These are phyloP conservation scores for Raphanus hybrid DNA, from an alignment of 441 rosid genomes.

Conservation along the genomic window DNA sequence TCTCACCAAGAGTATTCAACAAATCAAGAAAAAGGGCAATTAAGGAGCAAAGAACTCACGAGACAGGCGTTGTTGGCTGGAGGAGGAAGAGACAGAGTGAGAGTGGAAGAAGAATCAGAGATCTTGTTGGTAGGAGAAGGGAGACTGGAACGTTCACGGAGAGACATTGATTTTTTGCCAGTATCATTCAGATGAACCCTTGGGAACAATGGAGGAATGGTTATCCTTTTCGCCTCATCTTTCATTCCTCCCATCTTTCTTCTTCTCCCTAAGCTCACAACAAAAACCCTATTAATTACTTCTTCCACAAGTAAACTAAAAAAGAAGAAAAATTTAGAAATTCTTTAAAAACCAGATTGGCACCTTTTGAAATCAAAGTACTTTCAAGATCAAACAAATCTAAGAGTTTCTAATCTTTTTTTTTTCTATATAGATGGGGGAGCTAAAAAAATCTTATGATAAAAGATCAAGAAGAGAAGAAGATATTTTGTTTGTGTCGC, in stretches of 20 bases:
- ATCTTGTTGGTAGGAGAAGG: slow-evolving; percentile 28
- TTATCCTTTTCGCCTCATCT: slow-evolving; percentile 53
- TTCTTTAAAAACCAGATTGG: slow-evolving; percentile 13
- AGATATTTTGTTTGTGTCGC: slow-evolving; percentile 35
- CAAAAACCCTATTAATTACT: background rate
- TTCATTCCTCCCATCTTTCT: slow-evolving; percentile 41
- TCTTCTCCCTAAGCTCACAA: slow-evolving; percentile 4
- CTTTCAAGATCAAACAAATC: slow-evolving; percentile 12
- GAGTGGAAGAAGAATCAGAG: slow-evolving; percentile 50
- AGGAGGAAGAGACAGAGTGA: slow-evolving; percentile 48
- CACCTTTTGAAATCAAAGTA: slow-evolving; percentile 11
- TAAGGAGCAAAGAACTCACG: slow-evolving; percentile 21
- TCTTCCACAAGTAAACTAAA: slow-evolving; percentile 26
- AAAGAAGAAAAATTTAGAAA: slow-evolving; percentile 17
- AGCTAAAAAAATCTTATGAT: slow-evolving; percentile 12
- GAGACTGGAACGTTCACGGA: slow-evolving; percentile 53
- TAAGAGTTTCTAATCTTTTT: background rate
- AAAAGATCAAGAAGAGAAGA: background rate
- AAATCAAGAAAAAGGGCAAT: slow-evolving; percentile 8
- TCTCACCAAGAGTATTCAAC: background rate
- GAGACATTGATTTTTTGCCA: slow-evolving; percentile 89
- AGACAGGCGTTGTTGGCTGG: slow-evolving; percentile 10
- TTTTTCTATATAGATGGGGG: background rate
- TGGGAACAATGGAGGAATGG: slow-evolving; percentile 74
- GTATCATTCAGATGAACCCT: slow-evolving; percentile 87